Evolutionary conservation across 1,284 basidiomycete species (phyloP).

Genomic region (Sporisorium scitamineum): DNA sequence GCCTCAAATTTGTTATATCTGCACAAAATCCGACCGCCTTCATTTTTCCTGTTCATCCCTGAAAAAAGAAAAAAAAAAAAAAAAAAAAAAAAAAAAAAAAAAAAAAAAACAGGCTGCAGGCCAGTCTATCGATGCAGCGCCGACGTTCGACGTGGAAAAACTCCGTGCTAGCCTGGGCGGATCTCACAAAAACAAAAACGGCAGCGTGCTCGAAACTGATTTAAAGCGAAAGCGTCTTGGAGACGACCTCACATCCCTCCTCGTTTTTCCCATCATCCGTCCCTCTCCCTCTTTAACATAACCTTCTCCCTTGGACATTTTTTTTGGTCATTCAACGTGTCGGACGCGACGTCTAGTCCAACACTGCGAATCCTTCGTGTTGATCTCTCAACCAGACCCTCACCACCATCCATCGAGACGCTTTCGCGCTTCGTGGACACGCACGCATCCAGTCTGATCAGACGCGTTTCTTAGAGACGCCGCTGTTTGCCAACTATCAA

Average conservation of each 20-base stretch:
- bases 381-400: constrained; percentile 4
- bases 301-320: not conserved
- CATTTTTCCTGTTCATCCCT: not conserved
- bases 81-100: not conserved
- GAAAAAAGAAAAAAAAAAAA: not conserved
- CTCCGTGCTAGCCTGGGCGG: constrained; percentile 35
- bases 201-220: constrained; percentile 6
- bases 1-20: constrained; percentile 29
- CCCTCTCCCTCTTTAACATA: not conserved
- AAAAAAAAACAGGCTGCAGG: constrained; percentile 6
- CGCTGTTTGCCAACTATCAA: not conserved
- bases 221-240: constrained; percentile 12
- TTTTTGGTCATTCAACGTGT: not conserved
- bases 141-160: constrained; percentile 10
- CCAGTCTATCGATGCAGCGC: constrained; percentile 7
- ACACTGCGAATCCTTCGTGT: constrained; percentile 14
- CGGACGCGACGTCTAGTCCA: constrained; percentile 16
- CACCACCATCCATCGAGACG: constrained; percentile 1
- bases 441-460: not conserved
- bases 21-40: constrained; percentile 6
- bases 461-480: constrained; percentile 1
- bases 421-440: constrained; percentile 2
- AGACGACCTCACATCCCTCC: constrained; percentile 27
- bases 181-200: constrained; percentile 28
- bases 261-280: constrained; percentile 10